Evolutionary conservation across 2,329 filamentous ascomycete genomes (phyloP).

Genomic region (Cytospora mali): DNA sequence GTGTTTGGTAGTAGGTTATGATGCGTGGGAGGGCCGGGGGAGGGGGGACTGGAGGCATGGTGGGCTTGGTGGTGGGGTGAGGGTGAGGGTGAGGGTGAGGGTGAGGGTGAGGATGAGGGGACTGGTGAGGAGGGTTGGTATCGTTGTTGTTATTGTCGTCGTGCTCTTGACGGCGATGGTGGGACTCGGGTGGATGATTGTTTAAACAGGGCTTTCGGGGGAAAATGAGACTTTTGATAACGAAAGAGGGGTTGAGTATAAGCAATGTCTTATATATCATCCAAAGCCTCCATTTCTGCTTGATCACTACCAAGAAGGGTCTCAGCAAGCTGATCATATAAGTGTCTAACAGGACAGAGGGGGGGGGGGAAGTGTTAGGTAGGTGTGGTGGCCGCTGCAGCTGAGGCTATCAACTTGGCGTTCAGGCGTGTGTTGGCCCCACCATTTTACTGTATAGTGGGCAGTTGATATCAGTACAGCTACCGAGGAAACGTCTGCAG

Average conservation of each 20-base stretch:
- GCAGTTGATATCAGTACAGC: no score
- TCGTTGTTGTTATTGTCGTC: background rate
- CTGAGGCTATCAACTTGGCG: background rate
- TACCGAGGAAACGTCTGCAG: no score
- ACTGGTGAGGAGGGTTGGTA: background rate
- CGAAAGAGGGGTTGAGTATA: slow-evolving; percentile 20
- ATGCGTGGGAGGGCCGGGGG: slow-evolving; percentile 35
- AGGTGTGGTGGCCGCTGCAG: no score
- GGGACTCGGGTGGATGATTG: slow-evolving; percentile 1
- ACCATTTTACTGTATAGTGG: background rate
- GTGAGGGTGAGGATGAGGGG: no score
- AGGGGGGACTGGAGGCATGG: slow-evolving; percentile 37
- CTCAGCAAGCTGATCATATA: slow-evolving; percentile 11
- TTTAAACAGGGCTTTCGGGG: background rate
- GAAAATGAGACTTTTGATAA: slow-evolving; percentile 20
- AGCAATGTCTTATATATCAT: slow-evolving; percentile 26
- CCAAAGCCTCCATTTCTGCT: slow-evolving; percentile 27
- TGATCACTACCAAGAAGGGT: slow-evolving; percentile 10
- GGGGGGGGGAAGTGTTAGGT: background rate
- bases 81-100: slow-evolving; percentile 2
- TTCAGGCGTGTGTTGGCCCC: background rate
- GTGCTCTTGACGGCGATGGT: background rate
- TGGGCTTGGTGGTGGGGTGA: background rate
- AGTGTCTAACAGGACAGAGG: background rate
- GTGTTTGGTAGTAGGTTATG: slow-evolving; percentile 47